These are phyloP conservation scores for Lachnellula occidentalis DNA, from an alignment of 2,329 filamentous ascomycete genomes.

Conservation along the genomic window DNA sequence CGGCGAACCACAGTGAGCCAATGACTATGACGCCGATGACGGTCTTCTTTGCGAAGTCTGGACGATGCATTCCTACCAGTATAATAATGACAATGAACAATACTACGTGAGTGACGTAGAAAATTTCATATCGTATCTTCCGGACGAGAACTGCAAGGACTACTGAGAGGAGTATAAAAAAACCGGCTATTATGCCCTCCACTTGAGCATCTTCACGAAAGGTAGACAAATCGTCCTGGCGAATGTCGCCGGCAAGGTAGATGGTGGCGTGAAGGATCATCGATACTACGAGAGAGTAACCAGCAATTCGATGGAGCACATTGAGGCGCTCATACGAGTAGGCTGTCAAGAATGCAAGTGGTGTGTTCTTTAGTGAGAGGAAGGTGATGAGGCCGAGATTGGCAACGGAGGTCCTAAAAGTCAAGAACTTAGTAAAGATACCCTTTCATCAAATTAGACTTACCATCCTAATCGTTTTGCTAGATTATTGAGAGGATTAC, in stretches of 20 bases:
- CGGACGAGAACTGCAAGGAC: conserved; percentile 37
- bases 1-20: conserved; percentile 43
- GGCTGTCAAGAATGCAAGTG: conserved; percentile 44
- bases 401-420: conserved; percentile 38
- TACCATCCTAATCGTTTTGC: conserved; percentile 22
- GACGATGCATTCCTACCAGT: conserved; percentile 46
- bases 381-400: conserved; percentile 50
- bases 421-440: neutral
- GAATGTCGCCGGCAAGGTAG: conserved; percentile 36
- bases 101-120: conserved; percentile 47
- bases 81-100: conserved; percentile 45
- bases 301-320: conserved; percentile 48
- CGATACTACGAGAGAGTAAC: conserved; percentile 42
- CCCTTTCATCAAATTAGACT: conserved; percentile 12
- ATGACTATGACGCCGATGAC: conserved; percentile 38
- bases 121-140: conserved; percentile 47
- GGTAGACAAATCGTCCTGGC: conserved; percentile 21
- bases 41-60: conserved; percentile 36
- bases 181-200: conserved; percentile 44
- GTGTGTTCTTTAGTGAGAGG: conserved; percentile 53
- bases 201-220: conserved; percentile 38
- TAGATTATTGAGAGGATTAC: conserved; percentile 1
- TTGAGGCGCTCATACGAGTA: conserved; percentile 56
- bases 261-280: conserved; percentile 41
- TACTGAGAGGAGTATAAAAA: conserved; percentile 41